Conservation (phyloP, 2,329 filamentous ascomycete genomes). For the Neonectria punicea region DNA sequence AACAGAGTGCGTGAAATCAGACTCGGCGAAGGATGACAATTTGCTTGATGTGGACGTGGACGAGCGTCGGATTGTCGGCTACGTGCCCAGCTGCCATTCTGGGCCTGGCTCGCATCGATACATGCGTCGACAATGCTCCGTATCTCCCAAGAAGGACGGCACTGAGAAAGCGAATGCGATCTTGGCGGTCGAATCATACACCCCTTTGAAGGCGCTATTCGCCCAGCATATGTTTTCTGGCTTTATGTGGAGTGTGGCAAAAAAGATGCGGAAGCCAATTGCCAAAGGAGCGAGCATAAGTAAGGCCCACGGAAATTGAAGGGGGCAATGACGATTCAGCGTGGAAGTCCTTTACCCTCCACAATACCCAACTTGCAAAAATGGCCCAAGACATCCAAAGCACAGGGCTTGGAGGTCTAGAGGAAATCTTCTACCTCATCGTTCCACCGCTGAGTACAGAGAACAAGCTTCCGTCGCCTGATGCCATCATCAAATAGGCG, state of each 20-base stretch:
- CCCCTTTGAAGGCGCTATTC: slow-evolving; percentile 25
- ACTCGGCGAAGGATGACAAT: not conserved
- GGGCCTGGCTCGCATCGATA: too few relatives aligned
- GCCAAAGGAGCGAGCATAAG: not conserved
- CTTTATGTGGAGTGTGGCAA: slow-evolving; percentile 23
- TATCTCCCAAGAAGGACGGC: too few relatives aligned
- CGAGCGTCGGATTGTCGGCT: too few relatives aligned
- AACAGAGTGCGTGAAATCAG: too few relatives aligned
- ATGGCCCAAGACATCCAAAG: slow-evolving; percentile 39
- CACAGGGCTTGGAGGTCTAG: slow-evolving; percentile 30
- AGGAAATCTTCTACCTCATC: slow-evolving; percentile 41
- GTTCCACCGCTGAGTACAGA: slow-evolving; percentile 41
- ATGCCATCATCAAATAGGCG: too few relatives aligned
- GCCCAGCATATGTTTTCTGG: slow-evolving; percentile 43
- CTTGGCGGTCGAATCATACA: slow-evolving; percentile 25
- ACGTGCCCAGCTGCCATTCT: too few relatives aligned
- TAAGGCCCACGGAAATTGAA: not conserved
- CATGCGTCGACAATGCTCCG: too few relatives aligned
- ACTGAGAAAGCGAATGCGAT: not conserved
- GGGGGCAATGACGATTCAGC: not conserved
- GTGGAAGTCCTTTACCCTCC: slow-evolving; percentile 34
- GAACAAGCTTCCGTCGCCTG: slow-evolving; percentile 26
- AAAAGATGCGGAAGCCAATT: slow-evolving; percentile 2
- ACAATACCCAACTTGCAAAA: slow-evolving; percentile 30
- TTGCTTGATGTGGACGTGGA: not conserved